Evolutionary conservation across 805 yeast species (phyloP), one percentile per base, ranked within the genome.

Genomic region (Ogataea paraovalis): DNA sequence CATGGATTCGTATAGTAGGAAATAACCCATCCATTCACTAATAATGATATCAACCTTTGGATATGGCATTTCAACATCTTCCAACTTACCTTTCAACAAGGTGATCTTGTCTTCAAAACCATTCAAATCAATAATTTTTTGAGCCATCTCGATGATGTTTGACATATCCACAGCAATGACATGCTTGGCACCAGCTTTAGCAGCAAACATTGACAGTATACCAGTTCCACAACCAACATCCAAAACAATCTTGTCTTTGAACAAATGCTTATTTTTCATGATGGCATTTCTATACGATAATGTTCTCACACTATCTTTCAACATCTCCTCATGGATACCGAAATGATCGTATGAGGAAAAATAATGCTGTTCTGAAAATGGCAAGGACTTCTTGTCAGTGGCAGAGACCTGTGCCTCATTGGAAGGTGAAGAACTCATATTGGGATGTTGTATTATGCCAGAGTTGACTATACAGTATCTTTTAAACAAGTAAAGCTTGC

Each of bases 141-240:
- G 80, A n/a, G 99, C 99, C 90, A 89, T 90, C 54, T 84, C 95
- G 58, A 95, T 94, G 66, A 94, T 94, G 65, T 87, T 87, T 21
- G 97, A 89, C 91, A 91, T 90, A 70, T 94, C 99, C 46, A 94
- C 97, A 42, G 96, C 96, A 67, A 90, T 85, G 45, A 94, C 99
- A 64, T 90, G 97, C 67, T 90, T 89, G 53, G 99, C 99, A 55
- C 99, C 99, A n/a, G 97, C 96, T 64, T 84, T 85, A 43, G 92
- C 97, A 16, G 98, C 98, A 75, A 94, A 94, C 96, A 94, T 88
- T 22, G 97, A 91, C 53, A 94, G 72, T 56, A 94, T 90, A 58
- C 99, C 99, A 19, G 99, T 94, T 57, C 99, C 99, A 69, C 99
- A 95, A 43, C 99, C 99, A 48, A 94, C 99, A 70, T 94, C 99